Evolutionary conservation across 345 rosid genomes (phyloP).

Genomic region (Citrus inodora): DNA sequence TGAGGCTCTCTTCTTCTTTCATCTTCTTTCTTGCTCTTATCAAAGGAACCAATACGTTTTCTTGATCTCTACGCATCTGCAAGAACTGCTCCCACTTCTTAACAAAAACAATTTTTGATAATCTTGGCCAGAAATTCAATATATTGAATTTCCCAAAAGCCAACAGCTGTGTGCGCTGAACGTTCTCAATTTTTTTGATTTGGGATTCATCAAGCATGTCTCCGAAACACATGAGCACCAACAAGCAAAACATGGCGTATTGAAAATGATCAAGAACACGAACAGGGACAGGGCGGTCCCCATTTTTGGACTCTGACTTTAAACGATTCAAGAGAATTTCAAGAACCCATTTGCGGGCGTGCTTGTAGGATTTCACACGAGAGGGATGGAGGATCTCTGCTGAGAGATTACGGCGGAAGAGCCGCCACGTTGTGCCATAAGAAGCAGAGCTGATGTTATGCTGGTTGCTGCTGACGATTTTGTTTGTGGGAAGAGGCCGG

Average conservation of each 20-base stretch:
- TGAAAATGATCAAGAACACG: neutral
- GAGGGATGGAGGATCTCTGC: constrained; percentile 22
- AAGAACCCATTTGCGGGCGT: constrained; percentile 3
- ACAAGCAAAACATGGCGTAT: constrained; percentile 10
- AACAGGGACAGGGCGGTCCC: neutral
- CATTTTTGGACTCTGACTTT: neutral
- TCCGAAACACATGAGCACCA: constrained; percentile 22
- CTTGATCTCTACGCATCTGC: neutral
- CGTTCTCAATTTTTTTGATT: constrained; percentile 3
- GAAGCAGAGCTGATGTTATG: constrained; percentile 7
- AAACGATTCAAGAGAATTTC: neutral
- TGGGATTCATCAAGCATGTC: constrained; percentile 8
- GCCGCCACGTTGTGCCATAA: neutral
- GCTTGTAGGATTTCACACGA: neutral
- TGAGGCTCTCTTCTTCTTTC: neutral
- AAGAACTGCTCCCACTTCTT: neutral
- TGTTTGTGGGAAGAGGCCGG: neutral
- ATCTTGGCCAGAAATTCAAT: constrained; percentile 10
- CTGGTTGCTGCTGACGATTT: neutral
- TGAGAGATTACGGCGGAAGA: constrained; percentile 16
- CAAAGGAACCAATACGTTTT: neutral
- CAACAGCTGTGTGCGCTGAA: neutral
- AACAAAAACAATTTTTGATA: constrained; percentile 6
- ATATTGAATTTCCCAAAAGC: neutral
- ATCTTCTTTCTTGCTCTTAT: constrained; percentile 3